These are phyloP conservation scores for Clonostachys rhizophaga DNA, from an alignment of 2,329 filamentous ascomycete genomes.

Conservation along the genomic window DNA sequence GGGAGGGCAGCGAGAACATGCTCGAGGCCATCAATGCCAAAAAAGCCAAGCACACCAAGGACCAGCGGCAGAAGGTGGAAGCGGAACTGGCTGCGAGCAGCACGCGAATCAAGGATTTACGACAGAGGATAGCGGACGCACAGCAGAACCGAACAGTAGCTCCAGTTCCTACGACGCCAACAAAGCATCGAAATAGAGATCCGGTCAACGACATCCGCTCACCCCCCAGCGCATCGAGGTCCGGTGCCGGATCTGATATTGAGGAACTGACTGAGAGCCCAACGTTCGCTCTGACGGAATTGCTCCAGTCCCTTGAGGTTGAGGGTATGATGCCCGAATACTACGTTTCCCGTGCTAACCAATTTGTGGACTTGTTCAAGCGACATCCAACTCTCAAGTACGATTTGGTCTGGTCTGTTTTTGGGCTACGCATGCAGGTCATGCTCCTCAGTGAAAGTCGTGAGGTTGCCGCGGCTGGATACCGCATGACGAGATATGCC, in stretches of 20 bases:
- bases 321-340: slow-evolving; percentile 89
- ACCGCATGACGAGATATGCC: slow-evolving; percentile 87
- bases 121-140: slow-evolving; percentile 54
- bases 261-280: slow-evolving; percentile 79
- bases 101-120: slow-evolving; percentile 58
- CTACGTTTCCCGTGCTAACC: slow-evolving; percentile 90
- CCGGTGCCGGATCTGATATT: slow-evolving; percentile 53
- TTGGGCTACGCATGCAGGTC: slow-evolving; percentile 87
- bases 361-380: slow-evolving; percentile 93
- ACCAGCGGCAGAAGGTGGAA: slow-evolving; percentile 74
- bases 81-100: slow-evolving; percentile 89
- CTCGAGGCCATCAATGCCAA: slow-evolving; percentile 91
- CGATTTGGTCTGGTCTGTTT: slow-evolving; percentile 92
- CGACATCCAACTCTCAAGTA: slow-evolving; percentile 91
- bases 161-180: slow-evolving; percentile 42
- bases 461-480: slow-evolving; percentile 92
- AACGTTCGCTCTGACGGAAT: slow-evolving; percentile 84
- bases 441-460: slow-evolving; percentile 95
- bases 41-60: slow-evolving; percentile 92
- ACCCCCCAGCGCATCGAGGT: slow-evolving; percentile 50
- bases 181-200: slow-evolving; percentile 43
- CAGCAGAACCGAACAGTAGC: slow-evolving; percentile 44
- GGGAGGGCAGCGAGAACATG: slow-evolving; percentile 96
- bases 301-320: slow-evolving; percentile 82
- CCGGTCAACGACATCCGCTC: slow-evolving; percentile 46